Evolutionary conservation across 768 basidiomycete genomes (phyloP), one percentile per base, ranked within the genome.

Genomic region (Suillus plorans): DNA sequence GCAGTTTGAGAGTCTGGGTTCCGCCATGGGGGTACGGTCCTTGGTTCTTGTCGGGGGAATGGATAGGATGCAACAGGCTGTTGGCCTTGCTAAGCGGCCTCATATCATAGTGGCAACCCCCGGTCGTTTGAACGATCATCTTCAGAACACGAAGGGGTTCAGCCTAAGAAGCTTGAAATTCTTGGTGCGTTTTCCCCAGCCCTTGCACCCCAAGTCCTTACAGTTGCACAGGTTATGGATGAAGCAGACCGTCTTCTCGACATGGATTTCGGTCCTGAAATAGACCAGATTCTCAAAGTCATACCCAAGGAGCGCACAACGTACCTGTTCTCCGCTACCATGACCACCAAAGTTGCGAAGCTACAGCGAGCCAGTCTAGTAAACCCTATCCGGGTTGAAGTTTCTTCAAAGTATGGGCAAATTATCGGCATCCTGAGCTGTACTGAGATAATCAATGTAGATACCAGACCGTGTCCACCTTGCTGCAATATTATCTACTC

Each of bases 261-360:
- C 77, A 89, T 99, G 87, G 97, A 99, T 75, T 99, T 99, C 68
- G 95, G 94, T 22, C 90, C 91, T 56, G 90, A 91, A 61, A 94
- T 99, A 69, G 97, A 99, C 81, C 95, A 94, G 80, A 95, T 99
- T 71, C 84, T 99, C 42, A 97, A 96, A 78, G 86, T 94, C 45
- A 90, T 99, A 67, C 97, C 97, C 25, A 93, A 89, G 72, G 96
- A 98, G 70, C 86, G 97, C 13, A 92, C 90, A 37, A 99, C 97
- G 3, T 98, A 95, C 73, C 85, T 99, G 2, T 99, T 95, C 80
- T 98, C 97, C 14, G 97, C 97, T 7, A 99, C 97, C 25, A 99
- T 99, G 97, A 97, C 97, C 13, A 95, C 94, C 16, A 99, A 98
- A 79, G 95, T 99, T 4, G 94, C 92, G 13, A 98, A 98, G 77